phyloP scores from a whole-genome alignment of 129 eudicot genomes.

The Arctium minus region DNA sequence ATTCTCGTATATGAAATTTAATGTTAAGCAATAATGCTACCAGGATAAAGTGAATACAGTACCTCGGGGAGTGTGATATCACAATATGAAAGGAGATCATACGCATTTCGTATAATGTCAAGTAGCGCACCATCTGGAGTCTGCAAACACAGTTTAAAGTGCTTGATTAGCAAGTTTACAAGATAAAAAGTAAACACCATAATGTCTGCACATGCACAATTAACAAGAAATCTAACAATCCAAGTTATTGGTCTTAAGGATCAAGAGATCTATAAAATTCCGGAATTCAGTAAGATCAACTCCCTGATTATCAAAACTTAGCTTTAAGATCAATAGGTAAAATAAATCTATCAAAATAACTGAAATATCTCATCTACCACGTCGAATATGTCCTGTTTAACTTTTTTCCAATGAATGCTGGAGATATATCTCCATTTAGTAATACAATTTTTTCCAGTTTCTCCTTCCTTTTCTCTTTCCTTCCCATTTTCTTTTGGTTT shows the following conservation, averaged over 20 bases:
- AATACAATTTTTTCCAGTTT: not conserved
- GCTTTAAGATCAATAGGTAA: not conserved
- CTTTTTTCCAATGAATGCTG: not conserved
- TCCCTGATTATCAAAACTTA: not conserved
- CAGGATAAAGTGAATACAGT: not conserved
- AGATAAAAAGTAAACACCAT: not conserved
- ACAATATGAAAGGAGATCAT: conserved; percentile 81
- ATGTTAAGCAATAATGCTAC: conserved; percentile 9
- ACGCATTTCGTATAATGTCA: conserved; percentile 87
- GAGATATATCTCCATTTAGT: not conserved
- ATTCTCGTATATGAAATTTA: not conserved
- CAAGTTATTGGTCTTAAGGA: not conserved
- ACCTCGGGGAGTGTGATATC: conserved; percentile 77
- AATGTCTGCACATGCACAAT: conserved; percentile 4
- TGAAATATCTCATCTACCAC: not conserved
- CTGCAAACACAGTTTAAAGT: conserved; percentile 43
- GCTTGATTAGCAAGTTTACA: not conserved
- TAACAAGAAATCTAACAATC: not conserved
- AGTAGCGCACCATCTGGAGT: conserved; percentile 97
- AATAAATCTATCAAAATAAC: too few relatives aligned
- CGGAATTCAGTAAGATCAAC: not conserved
- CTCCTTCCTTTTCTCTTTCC: not conserved
- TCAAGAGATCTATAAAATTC: not conserved
- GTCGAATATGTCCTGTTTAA: not conserved
- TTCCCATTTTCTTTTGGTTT: not conserved